Percentiles rank a stretch among this genome's conserved stretches.
Evolutionary conservation across 768 basidiomycete species (phyloP).

Genomic region (Hypholoma sublateritium): DNA sequence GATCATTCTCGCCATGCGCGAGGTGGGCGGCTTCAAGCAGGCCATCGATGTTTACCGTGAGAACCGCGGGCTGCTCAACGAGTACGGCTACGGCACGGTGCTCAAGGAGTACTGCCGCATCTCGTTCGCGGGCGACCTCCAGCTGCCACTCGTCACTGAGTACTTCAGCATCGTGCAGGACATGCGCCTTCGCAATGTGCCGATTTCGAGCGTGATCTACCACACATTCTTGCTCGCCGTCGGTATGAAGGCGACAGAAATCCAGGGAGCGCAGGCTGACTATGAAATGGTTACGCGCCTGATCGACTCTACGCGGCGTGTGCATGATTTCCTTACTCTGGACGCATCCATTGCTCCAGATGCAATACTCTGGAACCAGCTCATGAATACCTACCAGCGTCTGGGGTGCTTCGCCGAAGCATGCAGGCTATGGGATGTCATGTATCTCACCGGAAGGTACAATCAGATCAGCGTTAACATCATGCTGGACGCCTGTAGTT

Average conservation of each 20-base stretch:
- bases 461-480: slow-evolving; percentile 73
- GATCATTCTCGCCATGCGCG: slow-evolving; percentile 67
- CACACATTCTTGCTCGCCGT: slow-evolving; percentile 64
- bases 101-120: slow-evolving; percentile 63
- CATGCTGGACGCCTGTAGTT: slow-evolving; percentile 83
- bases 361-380: slow-evolving; percentile 68
- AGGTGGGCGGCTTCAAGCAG: slow-evolving; percentile 49
- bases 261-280: slow-evolving; percentile 17
- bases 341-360: slow-evolving; percentile 79
- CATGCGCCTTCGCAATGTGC: slow-evolving; percentile 68
- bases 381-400: slow-evolving; percentile 90
- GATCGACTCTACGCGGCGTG: slow-evolving; percentile 52
- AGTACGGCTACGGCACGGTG: slow-evolving; percentile 61
- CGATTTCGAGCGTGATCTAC: slow-evolving; percentile 60
- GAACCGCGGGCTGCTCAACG: slow-evolving; percentile 44
- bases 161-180: slow-evolving; percentile 80
- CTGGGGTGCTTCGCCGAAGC: slow-evolving; percentile 69
- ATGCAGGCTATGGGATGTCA: slow-evolving; percentile 77
- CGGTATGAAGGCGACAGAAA: slow-evolving; percentile 39
- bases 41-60: slow-evolving; percentile 64
- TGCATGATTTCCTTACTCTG: slow-evolving; percentile 77
- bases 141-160: slow-evolving; percentile 45
- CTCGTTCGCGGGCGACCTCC: slow-evolving; percentile 43
- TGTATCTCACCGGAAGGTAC: slow-evolving; percentile 57
- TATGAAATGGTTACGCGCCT: slow-evolving; percentile 30